Conservation (phyloP, 2,329 filamentous ascomycete genomes). For the Fusarium sp. region DNA sequence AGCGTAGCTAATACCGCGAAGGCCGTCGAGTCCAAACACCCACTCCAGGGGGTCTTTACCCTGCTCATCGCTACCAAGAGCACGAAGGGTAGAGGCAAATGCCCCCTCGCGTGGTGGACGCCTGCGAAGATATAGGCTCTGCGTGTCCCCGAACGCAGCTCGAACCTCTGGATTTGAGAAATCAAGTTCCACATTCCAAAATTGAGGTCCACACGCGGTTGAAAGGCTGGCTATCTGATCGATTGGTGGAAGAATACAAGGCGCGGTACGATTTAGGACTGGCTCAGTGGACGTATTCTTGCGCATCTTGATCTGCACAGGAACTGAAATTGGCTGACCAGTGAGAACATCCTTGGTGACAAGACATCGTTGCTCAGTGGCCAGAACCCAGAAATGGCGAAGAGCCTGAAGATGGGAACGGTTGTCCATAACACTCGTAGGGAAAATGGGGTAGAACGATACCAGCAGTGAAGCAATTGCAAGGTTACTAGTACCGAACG, state of each 20-base stretch:
- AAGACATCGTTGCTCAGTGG: conserved; percentile 88
- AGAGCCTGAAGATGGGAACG: conserved; percentile 95
- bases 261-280: conserved; percentile 62
- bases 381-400: conserved; percentile 96
- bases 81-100: conserved; percentile 81
- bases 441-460: conserved; percentile 95
- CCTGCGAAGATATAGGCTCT: conserved; percentile 80
- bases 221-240: conserved; percentile 70
- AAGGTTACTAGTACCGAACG: conserved; percentile 88
- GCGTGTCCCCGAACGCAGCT: conserved; percentile 72
- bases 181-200: conserved; percentile 86
- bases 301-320: conserved; percentile 74
- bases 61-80: conserved; percentile 67
- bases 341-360: conserved; percentile 90
- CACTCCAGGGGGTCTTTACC: conserved; percentile 72
- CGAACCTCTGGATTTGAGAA: conserved; percentile 75
- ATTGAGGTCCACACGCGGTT: conserved; percentile 72
- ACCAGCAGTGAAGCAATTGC: conserved; percentile 88
- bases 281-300: conserved; percentile 55
- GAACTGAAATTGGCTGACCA: conserved; percentile 80
- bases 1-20: conserved; percentile 68
- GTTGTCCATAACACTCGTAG: conserved; percentile 90
- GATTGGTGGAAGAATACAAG: conserved; percentile 74
- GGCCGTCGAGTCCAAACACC: conserved; percentile 76
- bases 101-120: conserved; percentile 75